Evolutionary conservation across 2,329 filamentous ascomycete species (phyloP), one percentile per base, ranked within the genome.

Genomic region (Trichoderma arundinaceum): DNA sequence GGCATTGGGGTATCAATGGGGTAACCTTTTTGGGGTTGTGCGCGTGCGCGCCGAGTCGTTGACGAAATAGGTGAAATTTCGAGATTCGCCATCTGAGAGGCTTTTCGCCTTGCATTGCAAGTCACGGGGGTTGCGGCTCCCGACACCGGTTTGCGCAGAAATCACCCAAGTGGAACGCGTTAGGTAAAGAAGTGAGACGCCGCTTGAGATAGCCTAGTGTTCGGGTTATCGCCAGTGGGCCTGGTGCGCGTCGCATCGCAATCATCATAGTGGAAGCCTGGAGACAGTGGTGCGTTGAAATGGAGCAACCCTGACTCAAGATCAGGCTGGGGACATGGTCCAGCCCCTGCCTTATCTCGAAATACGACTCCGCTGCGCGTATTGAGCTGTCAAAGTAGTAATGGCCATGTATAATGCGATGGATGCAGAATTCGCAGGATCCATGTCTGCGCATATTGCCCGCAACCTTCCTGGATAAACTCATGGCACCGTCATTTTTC

Each of bases 321-420:
- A 51, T 44, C 39, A 62, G 39, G 38, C 53, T 17, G n/a, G 13
- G 17, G 33, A 17, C 39, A 13, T 33, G 48, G 59, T 53, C 59
- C 59, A 53, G 59, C 59, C 59, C 59, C 59, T 35, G 49, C n/a
- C 48, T 62, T 62, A 62, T 62, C 59, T 51, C 28, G 5, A 53
- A 39, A 53, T 62, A 19, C 35, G 46, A 49, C 46, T 51, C 48
- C 48, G 35, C 38, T 48, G 44, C 44, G 57, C 46, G 17, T 43
- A 51, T 41, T 43, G 46, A 61, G 12, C 59, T 53, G 59, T 33
- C 49, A n/a, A 33, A 41, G 59, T 53, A 35, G 49, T 46, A 62
- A 54, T 53, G 48, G 10, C 17, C 48, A 46, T 53, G 49, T 38
- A 62, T 46, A 43, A 52, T 61, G 58, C 46, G 38, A 61, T 61